Conservation (phyloP, 2,329 filamentous ascomycete species). For the Emydomyces testavorans region DNA sequence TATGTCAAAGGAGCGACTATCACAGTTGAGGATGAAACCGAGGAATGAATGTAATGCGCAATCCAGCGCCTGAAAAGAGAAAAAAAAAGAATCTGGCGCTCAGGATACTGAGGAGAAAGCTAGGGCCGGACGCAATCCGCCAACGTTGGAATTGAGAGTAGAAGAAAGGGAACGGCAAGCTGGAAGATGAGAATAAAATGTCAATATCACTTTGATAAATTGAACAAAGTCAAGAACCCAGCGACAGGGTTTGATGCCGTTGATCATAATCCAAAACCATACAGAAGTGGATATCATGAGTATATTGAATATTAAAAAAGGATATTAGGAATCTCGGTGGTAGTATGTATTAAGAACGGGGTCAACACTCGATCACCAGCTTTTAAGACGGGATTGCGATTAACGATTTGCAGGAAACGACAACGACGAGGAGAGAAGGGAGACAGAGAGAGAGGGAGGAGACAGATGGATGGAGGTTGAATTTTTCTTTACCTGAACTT, state of each 20-base stretch:
- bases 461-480: neutral
- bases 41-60: conserved; percentile 12
- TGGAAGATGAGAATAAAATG: conserved; percentile 11
- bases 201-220: conserved; percentile 4
- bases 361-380: conserved; percentile 7
- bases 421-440: neutral
- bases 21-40: neutral
- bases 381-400: neutral
- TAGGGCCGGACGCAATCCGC: conserved; percentile 8
- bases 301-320: neutral
- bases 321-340: neutral
- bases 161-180: neutral
- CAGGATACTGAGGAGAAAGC: neutral
- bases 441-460: neutral
- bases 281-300: conserved; percentile 9
- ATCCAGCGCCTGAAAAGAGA: conserved; percentile 3
- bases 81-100: neutral
- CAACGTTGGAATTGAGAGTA: conserved; percentile 11
- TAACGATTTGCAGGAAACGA: neutral
- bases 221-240: conserved; percentile 6
- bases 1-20: neutral
- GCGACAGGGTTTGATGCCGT: conserved; percentile 7
- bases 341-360: neutral
- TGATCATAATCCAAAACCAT: conserved; percentile 8
- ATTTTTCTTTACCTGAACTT: conserved; percentile 1